Conservation (phyloP, 2,329 filamentous ascomycete genomes). For the Aspergillus bombycis region DNA sequence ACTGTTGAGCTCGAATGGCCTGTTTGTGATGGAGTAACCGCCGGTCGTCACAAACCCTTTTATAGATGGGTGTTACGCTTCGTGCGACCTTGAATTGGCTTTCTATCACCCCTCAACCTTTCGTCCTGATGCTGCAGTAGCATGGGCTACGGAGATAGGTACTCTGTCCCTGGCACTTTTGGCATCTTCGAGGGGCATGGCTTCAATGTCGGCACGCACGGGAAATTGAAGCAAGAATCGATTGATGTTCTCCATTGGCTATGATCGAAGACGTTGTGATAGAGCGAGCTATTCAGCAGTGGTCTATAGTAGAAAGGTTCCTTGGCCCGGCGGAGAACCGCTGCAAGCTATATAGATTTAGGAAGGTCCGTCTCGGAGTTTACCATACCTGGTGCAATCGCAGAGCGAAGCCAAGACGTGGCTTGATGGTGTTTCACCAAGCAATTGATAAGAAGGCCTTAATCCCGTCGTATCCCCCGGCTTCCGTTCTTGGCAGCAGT, state of each 20-base stretch:
- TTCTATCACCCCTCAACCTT: not conserved
- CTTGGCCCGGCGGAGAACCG: slow-evolving; percentile 32
- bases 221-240: not conserved
- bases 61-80: not conserved
- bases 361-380: not conserved
- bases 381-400: not conserved
- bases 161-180: not conserved
- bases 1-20: not conserved
- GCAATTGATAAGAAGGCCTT: not conserved
- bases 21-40: not conserved
- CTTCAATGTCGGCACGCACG: not conserved
- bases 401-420: not conserved
- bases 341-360: not conserved
- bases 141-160: not conserved
- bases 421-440: not conserved
- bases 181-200: not conserved
- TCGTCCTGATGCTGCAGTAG: not conserved
- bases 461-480: not conserved
- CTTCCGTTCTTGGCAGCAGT: not conserved
- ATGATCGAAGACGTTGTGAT: not conserved
- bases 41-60: not conserved
- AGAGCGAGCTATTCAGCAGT: not conserved
- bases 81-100: not conserved
- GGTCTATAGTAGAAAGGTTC: not conserved
- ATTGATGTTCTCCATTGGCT: not conserved